Percentiles rank a stretch among this genome's conserved stretches.
Conservation (phyloP, 257 asterid species). For the Scutellaria minor region DNA sequence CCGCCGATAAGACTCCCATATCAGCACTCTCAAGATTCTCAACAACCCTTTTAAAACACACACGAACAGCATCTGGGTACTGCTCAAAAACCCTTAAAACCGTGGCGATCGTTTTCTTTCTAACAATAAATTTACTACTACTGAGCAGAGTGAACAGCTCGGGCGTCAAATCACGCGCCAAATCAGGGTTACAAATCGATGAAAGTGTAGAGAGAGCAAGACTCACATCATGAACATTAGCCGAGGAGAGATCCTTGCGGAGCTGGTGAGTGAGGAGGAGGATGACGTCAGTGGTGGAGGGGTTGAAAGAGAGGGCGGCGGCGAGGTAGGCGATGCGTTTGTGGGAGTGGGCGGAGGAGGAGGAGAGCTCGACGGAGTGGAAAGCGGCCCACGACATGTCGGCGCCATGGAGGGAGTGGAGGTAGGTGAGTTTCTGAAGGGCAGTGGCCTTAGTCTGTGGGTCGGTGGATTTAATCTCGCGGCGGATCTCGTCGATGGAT, state of each 20-base stretch:
- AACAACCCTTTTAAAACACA: constrained; percentile 86
- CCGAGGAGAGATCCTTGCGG: constrained; percentile 79
- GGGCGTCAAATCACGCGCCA: constrained; percentile 84
- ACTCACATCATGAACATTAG: constrained; percentile 72
- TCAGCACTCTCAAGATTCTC: constrained; percentile 78
- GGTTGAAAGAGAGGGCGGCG: constrained; percentile 78
- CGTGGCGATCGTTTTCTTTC: constrained; percentile 72
- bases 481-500: constrained; percentile 82
- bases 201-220: constrained; percentile 74
- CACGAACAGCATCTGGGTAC: constrained; percentile 88
- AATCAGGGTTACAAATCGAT: constrained; percentile 70
- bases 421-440: constrained; percentile 76
- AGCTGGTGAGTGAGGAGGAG: constrained; percentile 95
- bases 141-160: constrained; percentile 70
- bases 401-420: constrained; percentile 75
- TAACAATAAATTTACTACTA: constrained; percentile 55
- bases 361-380: constrained; percentile 84
- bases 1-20: constrained; percentile 71
- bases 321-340: constrained; percentile 77
- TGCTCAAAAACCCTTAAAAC: constrained; percentile 70
- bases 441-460: constrained; percentile 74
- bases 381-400: constrained; percentile 91
- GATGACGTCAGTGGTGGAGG: constrained; percentile 78
- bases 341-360: constrained; percentile 59
- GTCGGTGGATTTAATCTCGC: constrained; percentile 87